These are phyloP conservation scores for Diaporthe vexans DNA, from an alignment of 2,329 filamentous ascomycete species.

Conservation along the genomic window DNA sequence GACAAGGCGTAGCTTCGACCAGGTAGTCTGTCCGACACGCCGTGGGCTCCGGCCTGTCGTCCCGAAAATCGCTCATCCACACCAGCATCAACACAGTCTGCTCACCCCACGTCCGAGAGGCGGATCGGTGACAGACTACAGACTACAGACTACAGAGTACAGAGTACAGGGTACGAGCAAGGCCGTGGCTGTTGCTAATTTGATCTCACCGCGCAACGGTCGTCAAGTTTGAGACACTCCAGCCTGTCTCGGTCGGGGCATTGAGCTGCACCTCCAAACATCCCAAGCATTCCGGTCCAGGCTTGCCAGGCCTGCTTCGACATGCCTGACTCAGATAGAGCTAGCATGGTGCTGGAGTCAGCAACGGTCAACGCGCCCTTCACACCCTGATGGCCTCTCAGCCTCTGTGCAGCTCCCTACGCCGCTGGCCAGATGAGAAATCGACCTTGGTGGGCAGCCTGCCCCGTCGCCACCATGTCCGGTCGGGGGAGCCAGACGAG, in stretches of 20 bases:
- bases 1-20: neutral
- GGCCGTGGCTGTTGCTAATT: constrained; percentile 10
- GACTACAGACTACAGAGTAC: too few relatives aligned
- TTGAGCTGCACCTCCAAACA: constrained; percentile 19
- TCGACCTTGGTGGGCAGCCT: neutral
- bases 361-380: constrained; percentile 6
- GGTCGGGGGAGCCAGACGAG: neutral
- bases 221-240: constrained; percentile 21
- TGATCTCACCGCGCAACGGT: constrained; percentile 24
- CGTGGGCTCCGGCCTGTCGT: constrained; percentile 24
- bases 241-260: constrained; percentile 12
- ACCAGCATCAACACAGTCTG: neutral
- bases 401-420: neutral
- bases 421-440: constrained; percentile 12
- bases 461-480: neutral
- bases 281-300: constrained; percentile 11
- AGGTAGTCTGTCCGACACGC: neutral
- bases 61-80: constrained; percentile 37
- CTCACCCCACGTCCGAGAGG: neutral
- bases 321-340: constrained; percentile 21
- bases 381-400: constrained; percentile 20
- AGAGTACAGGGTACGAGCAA: too few relatives aligned
- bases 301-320: constrained; percentile 7
- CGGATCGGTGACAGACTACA: too few relatives aligned
- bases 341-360: neutral